Base-by-base conservation (phyloP, 495 filamentous ascomycete genomes). In the Penicillium waksmanii region DNA sequence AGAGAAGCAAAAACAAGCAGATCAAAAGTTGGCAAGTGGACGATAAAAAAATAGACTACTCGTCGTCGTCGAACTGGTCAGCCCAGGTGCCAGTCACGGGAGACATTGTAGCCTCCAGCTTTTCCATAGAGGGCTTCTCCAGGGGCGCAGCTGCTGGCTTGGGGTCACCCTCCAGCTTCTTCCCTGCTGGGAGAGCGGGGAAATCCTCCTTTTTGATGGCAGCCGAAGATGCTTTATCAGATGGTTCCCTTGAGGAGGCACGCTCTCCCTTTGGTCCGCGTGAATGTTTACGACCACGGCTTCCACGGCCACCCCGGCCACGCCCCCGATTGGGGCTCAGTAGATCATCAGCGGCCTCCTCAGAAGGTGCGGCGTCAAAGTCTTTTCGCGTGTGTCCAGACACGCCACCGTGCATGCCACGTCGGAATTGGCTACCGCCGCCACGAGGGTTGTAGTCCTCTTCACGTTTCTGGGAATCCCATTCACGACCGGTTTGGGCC, bases 381-480 rank as follows among this genome's bases (percentile, higher is more conserved):
- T 76, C 72, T 18, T 68, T 68, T 56, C 77, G 67, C 2, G 58
- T 55, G 42, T 69, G 66, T 25, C 76, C 77, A 47, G 76, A 72
- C 13, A 88, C 80, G 33, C 84, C 86, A 13, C 87, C 87, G 66
- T 86, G 79, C 64, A 83, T 84, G 10, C 86, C 86, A 48, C 87
- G 75, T 17, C 82, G 72, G 65, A 71, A 77, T 21, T 73, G 69
- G 40, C 77, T 77, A 2, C 79, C 78, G 36, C 80, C 70, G 3
- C 80, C 75, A 42, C 73, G 74, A 2, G 73, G 72, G 44, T 74
- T 79, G 56, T 77, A 83, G 66, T 87, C 82, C 17, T 85, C 83
- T 60, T 91, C 88, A 21, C 80, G 81, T 69, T 93, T 93, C 61
- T 87, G 83, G 15, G 81, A 80, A 76, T 93, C 90, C 90, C 90